Conservation (phyloP, 2,329 filamentous ascomycete species). For the Aureobasidium vineae region DNA sequence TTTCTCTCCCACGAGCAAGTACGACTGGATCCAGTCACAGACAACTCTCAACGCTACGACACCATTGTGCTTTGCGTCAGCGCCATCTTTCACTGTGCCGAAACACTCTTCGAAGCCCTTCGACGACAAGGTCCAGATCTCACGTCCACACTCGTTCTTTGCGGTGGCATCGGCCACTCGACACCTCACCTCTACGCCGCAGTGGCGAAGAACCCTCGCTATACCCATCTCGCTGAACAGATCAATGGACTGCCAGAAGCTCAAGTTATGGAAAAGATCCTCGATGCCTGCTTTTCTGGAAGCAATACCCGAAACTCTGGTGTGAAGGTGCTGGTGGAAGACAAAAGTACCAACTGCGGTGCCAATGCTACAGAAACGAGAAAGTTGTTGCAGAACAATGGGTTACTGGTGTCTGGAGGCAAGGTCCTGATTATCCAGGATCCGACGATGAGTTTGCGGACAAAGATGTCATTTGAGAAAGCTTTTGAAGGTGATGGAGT, state of each 20-base stretch:
- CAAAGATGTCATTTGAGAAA: constrained; percentile 45
- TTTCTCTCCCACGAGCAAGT: constrained; percentile 39
- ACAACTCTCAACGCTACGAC: constrained; percentile 29
- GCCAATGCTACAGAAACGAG: constrained; percentile 44
- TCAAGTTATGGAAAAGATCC: constrained; percentile 41
- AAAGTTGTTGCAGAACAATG: constrained; percentile 39
- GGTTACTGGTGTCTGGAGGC: constrained; percentile 29
- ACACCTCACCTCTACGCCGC: constrained; percentile 46
- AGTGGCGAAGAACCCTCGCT: constrained; percentile 38
- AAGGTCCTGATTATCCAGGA: constrained; percentile 46
- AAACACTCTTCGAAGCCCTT: constrained; percentile 40
- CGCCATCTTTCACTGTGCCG: constrained; percentile 41
- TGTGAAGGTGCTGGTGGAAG: constrained; percentile 44
- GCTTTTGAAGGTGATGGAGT: constrained; percentile 36
- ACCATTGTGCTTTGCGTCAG: constrained; percentile 46
- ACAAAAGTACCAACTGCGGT: constrained; percentile 49
- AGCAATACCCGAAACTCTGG: constrained; percentile 32
- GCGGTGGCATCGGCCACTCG: constrained; percentile 49
- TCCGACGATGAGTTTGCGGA: constrained; percentile 48
- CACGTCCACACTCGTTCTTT: constrained; percentile 44
- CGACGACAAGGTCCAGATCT: constrained; percentile 34
- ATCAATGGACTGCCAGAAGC: constrained; percentile 44
- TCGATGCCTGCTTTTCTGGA: constrained; percentile 37
- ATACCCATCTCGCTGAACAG: constrained; percentile 32
- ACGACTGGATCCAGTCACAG: background rate